Percentiles rank a stretch among this genome's conserved stretches.
Conservation (phyloP, 1,139 yeast species). For the Yamadazyma sp. region DNA sequence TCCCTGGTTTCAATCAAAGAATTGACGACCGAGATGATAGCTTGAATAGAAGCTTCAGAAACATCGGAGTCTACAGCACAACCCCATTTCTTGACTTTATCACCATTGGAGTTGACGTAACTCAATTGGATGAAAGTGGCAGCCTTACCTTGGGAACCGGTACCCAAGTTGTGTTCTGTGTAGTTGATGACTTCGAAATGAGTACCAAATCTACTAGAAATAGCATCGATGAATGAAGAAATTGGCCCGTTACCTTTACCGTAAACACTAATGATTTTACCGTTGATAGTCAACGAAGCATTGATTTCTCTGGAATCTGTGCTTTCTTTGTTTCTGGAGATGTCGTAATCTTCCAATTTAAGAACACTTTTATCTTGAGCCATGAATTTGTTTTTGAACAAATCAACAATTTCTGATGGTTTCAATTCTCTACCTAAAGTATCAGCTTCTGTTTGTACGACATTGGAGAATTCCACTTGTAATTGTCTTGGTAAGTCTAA, state of each 20-base stretch:
- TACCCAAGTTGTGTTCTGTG: constrained; percentile 90
- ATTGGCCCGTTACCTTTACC: constrained; percentile 96
- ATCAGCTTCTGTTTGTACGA: constrained; percentile 84
- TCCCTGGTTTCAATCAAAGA: constrained; percentile 29
- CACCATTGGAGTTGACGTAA: constrained; percentile 39
- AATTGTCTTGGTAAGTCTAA: constrained; percentile 89
- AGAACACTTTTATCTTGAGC: constrained; percentile 46
- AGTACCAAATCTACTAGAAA: constrained; percentile 57
- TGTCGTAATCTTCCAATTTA: constrained; percentile 53
- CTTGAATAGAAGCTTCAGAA: constrained; percentile 64
- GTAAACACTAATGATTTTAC: constrained; percentile 43
- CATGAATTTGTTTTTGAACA: constrained; percentile 70
- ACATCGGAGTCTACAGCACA: constrained; percentile 94
- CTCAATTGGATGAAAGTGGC: constrained; percentile 80
- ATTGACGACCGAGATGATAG: constrained; percentile 44
- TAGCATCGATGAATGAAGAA: constrained; percentile 83
- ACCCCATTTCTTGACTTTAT: constrained; percentile 73
- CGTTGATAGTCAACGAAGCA: constrained; percentile 47
- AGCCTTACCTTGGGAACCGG: constrained; percentile 82
- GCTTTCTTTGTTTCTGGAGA: constrained; percentile 28
- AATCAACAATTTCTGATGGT: constrained; percentile 68
- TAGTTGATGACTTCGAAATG: constrained; percentile 75
- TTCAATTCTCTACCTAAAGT: constrained; percentile 80
- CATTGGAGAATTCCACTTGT: constrained; percentile 85
- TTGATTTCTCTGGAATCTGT: constrained; percentile 28